These are phyloP conservation scores for Chondrostereum purpureum DNA, from an alignment of 1,284 basidiomycete species.

Conservation along the genomic window DNA sequence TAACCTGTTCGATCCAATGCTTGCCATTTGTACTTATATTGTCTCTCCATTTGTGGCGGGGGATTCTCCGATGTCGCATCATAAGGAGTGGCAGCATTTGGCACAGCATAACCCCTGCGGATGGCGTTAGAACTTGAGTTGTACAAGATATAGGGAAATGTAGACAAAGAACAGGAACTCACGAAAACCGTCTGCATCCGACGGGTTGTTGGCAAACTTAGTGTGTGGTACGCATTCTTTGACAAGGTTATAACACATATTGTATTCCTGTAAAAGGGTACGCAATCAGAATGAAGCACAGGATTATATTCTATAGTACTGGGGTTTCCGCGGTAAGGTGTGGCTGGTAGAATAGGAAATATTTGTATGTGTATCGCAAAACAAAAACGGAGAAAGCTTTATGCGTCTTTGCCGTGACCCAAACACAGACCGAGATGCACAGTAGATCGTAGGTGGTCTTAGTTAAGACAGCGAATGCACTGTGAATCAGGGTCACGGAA, in stretches of 20 bases:
- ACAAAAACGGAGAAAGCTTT: too few relatives aligned
- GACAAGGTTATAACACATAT: constrained; percentile 51
- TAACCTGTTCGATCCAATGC: constrained; percentile 75
- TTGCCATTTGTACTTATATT: constrained; percentile 55
- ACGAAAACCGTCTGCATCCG: constrained; percentile 59
- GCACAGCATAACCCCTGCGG: constrained; percentile 58
- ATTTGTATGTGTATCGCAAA: too few relatives aligned
- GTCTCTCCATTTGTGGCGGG: constrained; percentile 66
- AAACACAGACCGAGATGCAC: too few relatives aligned
- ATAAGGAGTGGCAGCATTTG: constrained; percentile 73
- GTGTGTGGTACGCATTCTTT: constrained; percentile 50
- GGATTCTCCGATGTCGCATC: constrained; percentile 77
- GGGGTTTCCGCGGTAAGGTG: too few relatives aligned
- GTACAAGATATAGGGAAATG: constrained; percentile 3
- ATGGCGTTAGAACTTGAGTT: constrained; percentile 4
- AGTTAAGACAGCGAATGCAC: too few relatives aligned
- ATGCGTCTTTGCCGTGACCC: too few relatives aligned
- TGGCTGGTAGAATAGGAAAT: too few relatives aligned
- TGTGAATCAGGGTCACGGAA: too few relatives aligned
- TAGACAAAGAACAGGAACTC: constrained; percentile 22
- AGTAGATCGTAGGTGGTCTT: too few relatives aligned
- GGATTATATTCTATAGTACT: too few relatives aligned
- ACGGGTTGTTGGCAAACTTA: constrained; percentile 44
- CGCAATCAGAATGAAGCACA: too few relatives aligned
- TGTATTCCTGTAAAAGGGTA: constrained; percentile 59